phyloP scores from a whole-genome alignment of 2,329 filamentous ascomycete genomes.

The Peltaster fructicola region DNA sequence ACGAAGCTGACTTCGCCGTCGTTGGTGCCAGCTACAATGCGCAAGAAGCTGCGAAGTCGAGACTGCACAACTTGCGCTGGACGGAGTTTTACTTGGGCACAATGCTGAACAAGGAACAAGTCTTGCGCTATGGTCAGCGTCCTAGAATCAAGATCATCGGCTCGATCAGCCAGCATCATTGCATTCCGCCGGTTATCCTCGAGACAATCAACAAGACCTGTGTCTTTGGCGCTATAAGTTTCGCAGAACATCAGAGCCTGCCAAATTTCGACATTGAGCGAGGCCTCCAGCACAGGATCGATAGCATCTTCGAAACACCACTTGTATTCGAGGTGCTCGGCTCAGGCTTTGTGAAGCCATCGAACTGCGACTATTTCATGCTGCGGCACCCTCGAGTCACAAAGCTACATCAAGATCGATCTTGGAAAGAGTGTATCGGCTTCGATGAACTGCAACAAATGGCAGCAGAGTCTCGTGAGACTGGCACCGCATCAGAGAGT shows the following conservation, averaged over 20 bases:
- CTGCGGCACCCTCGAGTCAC: slow-evolving; percentile 59
- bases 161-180: slow-evolving; percentile 26
- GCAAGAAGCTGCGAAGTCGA: slow-evolving; percentile 38
- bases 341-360: slow-evolving; percentile 58
- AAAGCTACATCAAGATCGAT: slow-evolving; percentile 63
- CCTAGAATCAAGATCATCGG: slow-evolving; percentile 53
- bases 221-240: slow-evolving; percentile 20
- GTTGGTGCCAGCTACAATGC: slow-evolving; percentile 58
- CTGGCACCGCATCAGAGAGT: slow-evolving; percentile 34
- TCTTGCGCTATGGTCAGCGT: slow-evolving; percentile 31
- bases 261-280: slow-evolving; percentile 9
- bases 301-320: slow-evolving; percentile 46
- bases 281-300: slow-evolving; percentile 14
- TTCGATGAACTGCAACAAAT: slow-evolving; percentile 53
- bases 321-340: slow-evolving; percentile 67
- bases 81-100: slow-evolving; percentile 71
- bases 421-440: slow-evolving; percentile 48
- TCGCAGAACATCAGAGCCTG: slow-evolving; percentile 8
- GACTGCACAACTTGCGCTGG: slow-evolving; percentile 38
- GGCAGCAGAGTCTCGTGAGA: slow-evolving; percentile 38
- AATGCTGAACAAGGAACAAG: slow-evolving; percentile 47
- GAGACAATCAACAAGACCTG: slow-evolving; percentile 28
- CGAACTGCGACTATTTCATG: slow-evolving; percentile 52
- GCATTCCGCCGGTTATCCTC: slow-evolving; percentile 28
- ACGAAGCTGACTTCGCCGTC: slow-evolving; percentile 67